These are phyloP conservation scores for Trichoderma cornu-damae DNA, from an alignment of 2,329 filamentous ascomycete genomes.

Conservation along the genomic window DNA sequence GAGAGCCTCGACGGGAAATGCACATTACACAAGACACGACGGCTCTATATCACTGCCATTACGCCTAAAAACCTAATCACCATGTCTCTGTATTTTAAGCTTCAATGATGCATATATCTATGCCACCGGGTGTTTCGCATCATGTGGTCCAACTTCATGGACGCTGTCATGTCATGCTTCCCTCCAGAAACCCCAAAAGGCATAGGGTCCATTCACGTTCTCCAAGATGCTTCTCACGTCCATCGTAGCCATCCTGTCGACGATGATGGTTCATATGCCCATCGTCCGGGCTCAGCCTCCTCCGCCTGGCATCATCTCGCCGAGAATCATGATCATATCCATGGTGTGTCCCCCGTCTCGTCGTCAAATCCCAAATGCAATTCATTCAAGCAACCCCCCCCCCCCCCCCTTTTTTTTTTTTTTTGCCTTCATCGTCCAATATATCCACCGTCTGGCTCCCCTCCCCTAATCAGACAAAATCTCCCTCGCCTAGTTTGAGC, in stretches of 20 bases:
- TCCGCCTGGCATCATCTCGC: conserved; percentile 35
- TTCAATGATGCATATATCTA: neutral
- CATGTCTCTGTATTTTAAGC: conserved; percentile 6
- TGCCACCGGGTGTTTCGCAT: neutral
- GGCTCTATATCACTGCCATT: neutral
- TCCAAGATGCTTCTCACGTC: neutral
- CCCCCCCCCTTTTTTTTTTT: neutral
- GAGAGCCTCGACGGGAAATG: neutral
- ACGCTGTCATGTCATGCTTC: neutral
- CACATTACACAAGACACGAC: neutral
- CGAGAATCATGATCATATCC: conserved; percentile 58
- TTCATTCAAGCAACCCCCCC: too few species aligned
- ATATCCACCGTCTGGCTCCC: neutral
- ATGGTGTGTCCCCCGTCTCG: conserved; percentile 44
- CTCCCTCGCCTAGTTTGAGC: conserved; percentile 46
- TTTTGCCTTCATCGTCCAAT: too few species aligned
- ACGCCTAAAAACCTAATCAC: neutral
- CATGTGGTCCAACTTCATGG: neutral
- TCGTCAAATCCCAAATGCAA: neutral
- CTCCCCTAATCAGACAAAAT: conserved; percentile 15
- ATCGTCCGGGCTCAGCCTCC: neutral
- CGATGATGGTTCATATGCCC: neutral
- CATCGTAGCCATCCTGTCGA: neutral
- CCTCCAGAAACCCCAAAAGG: neutral
- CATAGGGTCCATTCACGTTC: neutral